phyloP scores from a whole-genome alignment of 176 grass and related monocot genomes.

The Urochloa ruziziensis region DNA sequence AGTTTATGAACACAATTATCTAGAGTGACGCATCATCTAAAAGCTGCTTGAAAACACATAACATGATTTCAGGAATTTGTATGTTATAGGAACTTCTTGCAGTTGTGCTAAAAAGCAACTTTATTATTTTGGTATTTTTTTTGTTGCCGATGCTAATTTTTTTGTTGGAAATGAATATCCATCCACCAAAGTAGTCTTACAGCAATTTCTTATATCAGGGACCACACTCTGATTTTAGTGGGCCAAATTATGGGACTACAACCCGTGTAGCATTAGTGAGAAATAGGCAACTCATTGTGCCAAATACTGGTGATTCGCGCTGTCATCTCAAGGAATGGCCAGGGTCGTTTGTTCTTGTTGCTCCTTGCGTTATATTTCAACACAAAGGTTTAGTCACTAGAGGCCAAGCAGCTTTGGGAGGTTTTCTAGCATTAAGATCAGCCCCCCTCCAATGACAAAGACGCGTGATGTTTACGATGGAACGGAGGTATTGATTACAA shows the following conservation, averaged over 20 bases:
- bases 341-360: conserved; percentile 48
- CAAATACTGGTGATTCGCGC: conserved; percentile 95
- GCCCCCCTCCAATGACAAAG: too few relatives aligned
- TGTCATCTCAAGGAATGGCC: conserved; percentile 89
- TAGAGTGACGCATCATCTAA: too few relatives aligned
- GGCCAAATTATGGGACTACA: conserved; percentile 81
- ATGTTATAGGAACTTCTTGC: too few relatives aligned
- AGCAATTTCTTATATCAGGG: conserved; percentile 48
- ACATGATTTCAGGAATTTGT: too few relatives aligned
- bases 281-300: conserved; percentile 75
- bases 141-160: background rate
- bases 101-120: background rate
- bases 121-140: background rate
- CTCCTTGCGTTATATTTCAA: background rate
- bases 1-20: too few relatives aligned
- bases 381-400: conserved; percentile 22
- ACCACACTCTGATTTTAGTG: conserved; percentile 87
- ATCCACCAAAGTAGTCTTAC: conserved; percentile 14
- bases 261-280: conserved; percentile 91
- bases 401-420: too few relatives aligned
- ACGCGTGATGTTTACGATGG: too few relatives aligned
- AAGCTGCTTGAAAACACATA: too few relatives aligned
- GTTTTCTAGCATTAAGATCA: too few relatives aligned
- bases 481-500: too few relatives aligned
- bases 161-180: conserved; percentile 8